Base-by-base conservation (phyloP, 2,329 filamentous ascomycete species). In the Trichophyton mentagrophytes region DNA sequence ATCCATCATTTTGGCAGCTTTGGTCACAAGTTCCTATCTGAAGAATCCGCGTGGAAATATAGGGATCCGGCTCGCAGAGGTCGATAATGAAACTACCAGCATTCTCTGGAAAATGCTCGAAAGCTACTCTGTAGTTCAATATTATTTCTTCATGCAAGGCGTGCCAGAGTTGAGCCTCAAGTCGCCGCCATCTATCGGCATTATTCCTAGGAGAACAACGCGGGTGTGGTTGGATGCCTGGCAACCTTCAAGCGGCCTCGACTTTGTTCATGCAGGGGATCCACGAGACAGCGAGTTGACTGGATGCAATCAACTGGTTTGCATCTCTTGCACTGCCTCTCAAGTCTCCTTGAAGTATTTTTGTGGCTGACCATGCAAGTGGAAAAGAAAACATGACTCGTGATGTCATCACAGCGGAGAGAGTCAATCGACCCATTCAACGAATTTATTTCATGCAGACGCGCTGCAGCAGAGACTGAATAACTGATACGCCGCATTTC, bases 201-300 rank as follows among this genome's bases (percentile, higher is more conserved):
- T 22, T 47, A 17, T 25, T 25, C 17, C 44, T 8, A 22, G 44
- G 11, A 47, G n/a, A 13, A 25, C 44, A n/a, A 53, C 40, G 49
- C 49, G 49, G 49, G 49, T n/a, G 49, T 53, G 49, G 49, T 53
- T 53, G 49, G 25, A 27, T 51, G 49, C 49, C 49, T 53, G 33
- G 49, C 49, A 25, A 30, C 49, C 49, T 11, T 53, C 49, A 33
- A 53, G 49, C 49, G 49, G 33, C 49, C 22, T 44, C 6, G 33
- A 44, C 40, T 44, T n/a, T 27, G 22, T 30, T 17, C 49, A 33
- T 53, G 49, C 49, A 53, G 22, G 17, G 49, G 5, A n/a, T 8
- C 25, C 27, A 30, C 49, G 49, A 17, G 13, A 33, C 22, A 44
- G 40, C 15, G n/a, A 44, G 40, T n/a, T n/a, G 40, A 44, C 40